Percentiles rank a stretch among this genome's conserved stretches.
Conservation (phyloP, 305 asterid genomes). For the Fraxinus nigra region DNA sequence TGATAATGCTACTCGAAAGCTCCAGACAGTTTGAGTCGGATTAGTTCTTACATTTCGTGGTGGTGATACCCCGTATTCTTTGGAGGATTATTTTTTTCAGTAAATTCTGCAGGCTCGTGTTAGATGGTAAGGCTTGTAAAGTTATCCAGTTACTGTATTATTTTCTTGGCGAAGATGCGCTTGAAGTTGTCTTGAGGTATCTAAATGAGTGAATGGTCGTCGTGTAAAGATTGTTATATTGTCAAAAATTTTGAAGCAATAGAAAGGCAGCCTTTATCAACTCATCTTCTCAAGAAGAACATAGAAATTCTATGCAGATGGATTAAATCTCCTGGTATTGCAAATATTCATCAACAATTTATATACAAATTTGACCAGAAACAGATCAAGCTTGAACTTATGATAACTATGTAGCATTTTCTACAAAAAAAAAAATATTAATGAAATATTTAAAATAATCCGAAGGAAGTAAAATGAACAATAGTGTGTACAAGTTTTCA, state of each 20-base stretch:
- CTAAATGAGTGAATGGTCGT: not conserved
- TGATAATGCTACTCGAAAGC: slow-evolving; percentile 37
- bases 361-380: not conserved
- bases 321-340: not conserved
- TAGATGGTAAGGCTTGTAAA: slow-evolving; percentile 40
- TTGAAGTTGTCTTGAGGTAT: slow-evolving; percentile 11
- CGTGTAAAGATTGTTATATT: slow-evolving; percentile 8
- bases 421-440: no score
- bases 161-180: slow-evolving; percentile 31
- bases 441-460: no score
- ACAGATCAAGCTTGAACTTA: no score
- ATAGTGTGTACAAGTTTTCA: not conserved
- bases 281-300: not conserved
- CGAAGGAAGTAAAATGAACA: not conserved
- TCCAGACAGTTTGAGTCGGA: slow-evolving; percentile 42
- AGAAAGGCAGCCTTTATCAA: slow-evolving; percentile 2
- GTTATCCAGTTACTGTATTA: slow-evolving; percentile 30
- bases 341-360: not conserved
- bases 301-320: not conserved
- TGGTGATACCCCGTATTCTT: slow-evolving; percentile 17
- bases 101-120: slow-evolving; percentile 24
- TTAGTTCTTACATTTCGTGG: slow-evolving; percentile 6
- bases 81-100: slow-evolving; percentile 18
- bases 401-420: no score
- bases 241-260: slow-evolving; percentile 19